Evolutionary conservation across 441 rosid genomes (phyloP).

Genomic region (Adansonia gregorii): DNA sequence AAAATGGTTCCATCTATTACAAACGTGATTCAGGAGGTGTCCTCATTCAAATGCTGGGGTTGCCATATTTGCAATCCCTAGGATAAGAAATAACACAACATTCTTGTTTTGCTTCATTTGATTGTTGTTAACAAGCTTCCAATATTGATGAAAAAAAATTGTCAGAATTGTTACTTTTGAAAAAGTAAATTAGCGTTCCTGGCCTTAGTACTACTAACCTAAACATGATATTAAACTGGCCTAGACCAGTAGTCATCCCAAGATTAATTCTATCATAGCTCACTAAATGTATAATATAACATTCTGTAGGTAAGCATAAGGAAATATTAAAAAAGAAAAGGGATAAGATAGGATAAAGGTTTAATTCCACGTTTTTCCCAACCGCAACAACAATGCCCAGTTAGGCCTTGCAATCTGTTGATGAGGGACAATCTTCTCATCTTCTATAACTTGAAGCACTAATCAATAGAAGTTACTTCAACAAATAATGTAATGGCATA

Average conservation of each 20-base stretch:
- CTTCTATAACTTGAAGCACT: not conserved
- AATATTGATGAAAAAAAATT: constrained; percentile 3
- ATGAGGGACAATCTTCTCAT: not conserved
- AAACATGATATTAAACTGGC: constrained; percentile 14
- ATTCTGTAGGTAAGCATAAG: not conserved
- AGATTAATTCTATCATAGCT: not conserved
- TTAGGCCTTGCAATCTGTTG: not conserved
- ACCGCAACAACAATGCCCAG: not conserved
- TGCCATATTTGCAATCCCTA: not conserved
- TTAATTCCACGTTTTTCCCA: not conserved
- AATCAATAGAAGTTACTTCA: constrained; percentile 1
- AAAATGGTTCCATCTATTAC: not conserved
- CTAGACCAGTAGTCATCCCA: not conserved
- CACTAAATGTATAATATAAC: not conserved
- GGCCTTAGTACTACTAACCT: not conserved
- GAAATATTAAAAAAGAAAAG: not conserved
- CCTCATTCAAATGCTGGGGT: not conserved
- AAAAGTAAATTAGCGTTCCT: constrained; percentile 6
- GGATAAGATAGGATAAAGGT: not conserved
- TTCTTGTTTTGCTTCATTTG: not conserved
- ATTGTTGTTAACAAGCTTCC: not conserved
- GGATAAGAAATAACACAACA: not conserved
- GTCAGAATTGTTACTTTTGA: not conserved
- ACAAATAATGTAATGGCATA: constrained; percentile 6
- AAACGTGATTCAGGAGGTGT: not conserved